Evolutionary conservation across 2,329 filamentous ascomycete genomes (phyloP), one percentile per base, ranked within the genome.

Genomic region (Colletotrichum godetiae): DNA sequence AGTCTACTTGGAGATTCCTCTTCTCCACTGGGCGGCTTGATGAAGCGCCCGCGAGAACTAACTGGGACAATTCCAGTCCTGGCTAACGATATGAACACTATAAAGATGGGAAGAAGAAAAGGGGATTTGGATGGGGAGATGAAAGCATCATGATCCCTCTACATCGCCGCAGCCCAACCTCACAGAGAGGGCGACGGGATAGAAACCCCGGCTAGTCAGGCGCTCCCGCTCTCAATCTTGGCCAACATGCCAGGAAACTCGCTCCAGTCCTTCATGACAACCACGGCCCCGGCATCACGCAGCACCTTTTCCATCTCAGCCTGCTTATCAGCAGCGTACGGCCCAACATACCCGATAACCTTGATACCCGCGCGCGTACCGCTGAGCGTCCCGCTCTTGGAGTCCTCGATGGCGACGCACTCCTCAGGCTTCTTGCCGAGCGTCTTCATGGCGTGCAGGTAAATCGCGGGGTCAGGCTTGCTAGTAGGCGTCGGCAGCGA

Each of bases 391-490:
- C 95, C 95, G 77, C 92, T 95, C 89, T 94, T 94, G 87, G 92
- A 94, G 86, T 98, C 95, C 87, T 98, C 95, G 72, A 98, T 90
- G 29, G 95, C 93, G 37, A 98, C 88, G 76, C 90, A 92, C 87
- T 97, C 92, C 59, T 86, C 86, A 1, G 94, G 86, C 78, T 88
- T 90, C 84, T 93, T 93, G 74, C 92, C 92, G 64, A 97, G 88
- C 80, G 90, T 85, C 84, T 95, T 85, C 80, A 95, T 90, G 27
- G 95, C 93, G 82, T 92, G 89, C 76, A 95, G 84, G 86, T 98
- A 98, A 84, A 98, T 93, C 77, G 94, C 94, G 22, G 95, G 95
- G 84, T 97, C 94, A 19, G 95, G 95, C 89, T 98, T 98, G 83
- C 91, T 94, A 68, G 94, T 95, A n/a, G 95, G 95, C 79, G 87